A percentile compares a stretch with the other conserved stretches of the same genome.
Conservation (phyloP, 495 filamentous ascomycete species). For the Xanthoparmelia taractica region DNA sequence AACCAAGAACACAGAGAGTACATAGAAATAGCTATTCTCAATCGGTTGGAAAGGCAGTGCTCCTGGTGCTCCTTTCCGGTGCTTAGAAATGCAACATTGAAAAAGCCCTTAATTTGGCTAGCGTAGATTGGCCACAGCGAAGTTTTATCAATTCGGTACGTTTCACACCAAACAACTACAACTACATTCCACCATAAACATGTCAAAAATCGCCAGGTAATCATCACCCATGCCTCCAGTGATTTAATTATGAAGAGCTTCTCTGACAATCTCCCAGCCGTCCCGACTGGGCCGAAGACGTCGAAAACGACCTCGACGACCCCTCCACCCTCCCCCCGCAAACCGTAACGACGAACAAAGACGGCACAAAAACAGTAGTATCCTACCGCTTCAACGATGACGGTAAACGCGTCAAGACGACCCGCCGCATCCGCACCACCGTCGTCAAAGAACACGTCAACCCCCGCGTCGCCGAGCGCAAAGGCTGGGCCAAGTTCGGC, state of each 20-base stretch:
- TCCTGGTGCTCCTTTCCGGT: neutral
- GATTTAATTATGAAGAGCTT: neutral
- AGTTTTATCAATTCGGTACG: neutral
- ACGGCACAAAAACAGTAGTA: conserved; percentile 92
- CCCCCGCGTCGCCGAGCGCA: conserved; percentile 89
- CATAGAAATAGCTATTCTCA: neutral
- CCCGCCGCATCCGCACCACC: conserved; percentile 84
- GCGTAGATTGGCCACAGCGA: conserved; percentile 1
- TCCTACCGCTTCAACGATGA: conserved; percentile 87
- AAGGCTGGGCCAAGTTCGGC: conserved; percentile 88
- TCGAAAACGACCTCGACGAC: conserved; percentile 66
- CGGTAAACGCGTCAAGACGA: conserved; percentile 92
- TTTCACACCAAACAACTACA: neutral
- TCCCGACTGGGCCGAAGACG: conserved; percentile 95
- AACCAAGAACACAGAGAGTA: no score
- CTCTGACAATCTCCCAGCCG: conserved; percentile 35
- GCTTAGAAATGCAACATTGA: neutral
- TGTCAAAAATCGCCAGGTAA: conserved; percentile 25
- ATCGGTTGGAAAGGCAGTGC: no score
- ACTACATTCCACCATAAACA: neutral
- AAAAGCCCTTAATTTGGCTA: neutral
- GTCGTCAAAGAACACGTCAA: conserved; percentile 86
- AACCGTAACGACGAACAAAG: conserved; percentile 87
- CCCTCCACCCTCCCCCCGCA: conserved; percentile 70
- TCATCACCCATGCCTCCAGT: neutral